Conservation (phyloP, 805 yeast species). For the Scheffersomyces lignosus region DNA sequence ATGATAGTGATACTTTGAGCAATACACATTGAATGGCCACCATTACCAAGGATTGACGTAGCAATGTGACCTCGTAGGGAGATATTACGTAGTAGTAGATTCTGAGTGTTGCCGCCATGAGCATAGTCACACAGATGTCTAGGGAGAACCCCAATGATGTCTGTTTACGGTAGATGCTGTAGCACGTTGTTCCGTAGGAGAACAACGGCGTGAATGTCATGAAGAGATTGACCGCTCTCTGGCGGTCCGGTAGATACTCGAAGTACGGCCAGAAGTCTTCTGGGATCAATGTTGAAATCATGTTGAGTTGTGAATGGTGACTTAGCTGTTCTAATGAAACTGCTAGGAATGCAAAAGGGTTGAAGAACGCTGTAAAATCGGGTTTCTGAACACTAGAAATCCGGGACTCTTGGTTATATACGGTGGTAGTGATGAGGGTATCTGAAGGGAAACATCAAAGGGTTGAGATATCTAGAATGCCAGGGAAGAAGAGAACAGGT, state of each 20-base stretch:
- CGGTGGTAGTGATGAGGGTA: too few species aligned
- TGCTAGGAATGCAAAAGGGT: too few species aligned
- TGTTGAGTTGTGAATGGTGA: too few species aligned
- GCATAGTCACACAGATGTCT: constrained; percentile 93
- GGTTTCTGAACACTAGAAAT: too few species aligned
- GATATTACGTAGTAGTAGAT: constrained; percentile 75
- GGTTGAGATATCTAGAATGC: too few species aligned
- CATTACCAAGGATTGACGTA: constrained; percentile 84
- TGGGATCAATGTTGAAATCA: constrained; percentile 12
- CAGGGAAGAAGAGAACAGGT: too few species aligned
- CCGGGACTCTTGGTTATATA: too few species aligned
- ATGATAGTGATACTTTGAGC: constrained; percentile 60
- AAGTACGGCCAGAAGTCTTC: constrained; percentile 22
- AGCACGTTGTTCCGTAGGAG: constrained; percentile 83
- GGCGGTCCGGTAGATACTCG: constrained; percentile 37
- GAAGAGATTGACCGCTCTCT: constrained; percentile 58
- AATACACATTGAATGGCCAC: constrained; percentile 71
- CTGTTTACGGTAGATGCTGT: constrained; percentile 60
- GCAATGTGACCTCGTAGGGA: constrained; percentile 77
- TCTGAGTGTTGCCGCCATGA: constrained; percentile 70
- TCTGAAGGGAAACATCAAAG: too few species aligned
- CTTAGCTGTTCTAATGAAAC: too few species aligned
- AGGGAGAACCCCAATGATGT: constrained; percentile 80
- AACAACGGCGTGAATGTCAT: constrained; percentile 81
- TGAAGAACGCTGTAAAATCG: too few species aligned